These are phyloP conservation scores for Biscutella laevigata DNA, from an alignment of 441 rosid species.

Conservation along the genomic window DNA sequence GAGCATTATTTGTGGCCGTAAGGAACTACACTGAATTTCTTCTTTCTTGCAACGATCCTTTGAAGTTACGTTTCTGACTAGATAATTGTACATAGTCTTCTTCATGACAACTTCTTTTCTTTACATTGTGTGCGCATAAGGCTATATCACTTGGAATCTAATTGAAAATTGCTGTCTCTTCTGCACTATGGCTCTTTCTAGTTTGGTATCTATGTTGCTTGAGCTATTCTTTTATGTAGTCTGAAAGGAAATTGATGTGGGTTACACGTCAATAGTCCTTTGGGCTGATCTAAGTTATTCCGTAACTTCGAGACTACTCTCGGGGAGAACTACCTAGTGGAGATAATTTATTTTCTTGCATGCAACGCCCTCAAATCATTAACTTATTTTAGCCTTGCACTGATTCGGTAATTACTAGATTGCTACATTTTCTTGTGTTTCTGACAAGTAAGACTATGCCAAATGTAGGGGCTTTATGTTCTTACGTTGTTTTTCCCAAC, in stretches of 20 bases:
- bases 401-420: constrained; percentile 12
- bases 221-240: neutral
- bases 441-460: neutral
- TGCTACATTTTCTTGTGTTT: constrained; percentile 6
- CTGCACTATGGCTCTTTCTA: constrained; percentile 1
- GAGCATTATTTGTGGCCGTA: constrained; percentile 4
- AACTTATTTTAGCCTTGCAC: neutral
- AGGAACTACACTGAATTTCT: constrained; percentile 2
- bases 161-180: neutral
- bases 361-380: neutral
- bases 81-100: neutral
- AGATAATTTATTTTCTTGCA: neutral
- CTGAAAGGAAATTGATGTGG: constrained; percentile 15
- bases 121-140: constrained; percentile 10
- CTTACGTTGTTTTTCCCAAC: constrained; percentile 4
- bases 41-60: neutral
- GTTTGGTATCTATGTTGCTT: neutral
- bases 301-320: constrained; percentile 1
- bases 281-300: neutral
- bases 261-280: neutral
- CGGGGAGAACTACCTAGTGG: neutral
- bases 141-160: constrained; percentile 9
- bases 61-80: constrained; percentile 6
- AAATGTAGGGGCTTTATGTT: constrained; percentile 2
- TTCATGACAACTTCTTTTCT: neutral